These are phyloP conservation scores for Pleurotus tuber-regium DNA, from an alignment of 768 basidiomycete species.

Conservation along the genomic window DNA sequence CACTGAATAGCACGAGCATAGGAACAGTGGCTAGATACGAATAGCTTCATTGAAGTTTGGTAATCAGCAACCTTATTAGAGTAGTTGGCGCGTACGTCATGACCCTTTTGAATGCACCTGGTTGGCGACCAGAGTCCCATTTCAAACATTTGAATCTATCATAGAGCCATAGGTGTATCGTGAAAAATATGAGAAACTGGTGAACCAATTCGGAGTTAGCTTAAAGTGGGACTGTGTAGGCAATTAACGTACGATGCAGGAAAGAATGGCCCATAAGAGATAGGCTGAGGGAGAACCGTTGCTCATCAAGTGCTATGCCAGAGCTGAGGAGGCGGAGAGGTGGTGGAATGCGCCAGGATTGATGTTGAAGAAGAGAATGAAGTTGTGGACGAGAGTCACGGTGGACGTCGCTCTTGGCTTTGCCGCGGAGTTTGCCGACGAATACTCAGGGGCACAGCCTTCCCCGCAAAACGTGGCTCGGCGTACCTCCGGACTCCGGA, in stretches of 20 bases:
- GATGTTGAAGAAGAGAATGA: neutral
- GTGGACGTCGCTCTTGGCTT: neutral
- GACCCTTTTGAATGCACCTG: slow-evolving; percentile 82
- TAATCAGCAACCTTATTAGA: slow-evolving; percentile 14
- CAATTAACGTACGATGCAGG: slow-evolving; percentile 53
- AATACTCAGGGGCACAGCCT: neutral
- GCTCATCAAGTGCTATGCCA: slow-evolving; percentile 47
- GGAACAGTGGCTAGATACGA: slow-evolving; percentile 75
- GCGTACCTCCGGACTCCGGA: too few species aligned
- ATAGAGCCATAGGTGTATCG: slow-evolving; percentile 78
- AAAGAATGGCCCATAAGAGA: slow-evolving; percentile 73
- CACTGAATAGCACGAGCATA: slow-evolving; percentile 60
- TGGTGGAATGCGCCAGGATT: neutral
- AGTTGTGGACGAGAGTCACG: neutral
- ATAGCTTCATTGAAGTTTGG: slow-evolving; percentile 45
- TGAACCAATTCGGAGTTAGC: neutral
- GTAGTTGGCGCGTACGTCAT: slow-evolving; percentile 58
- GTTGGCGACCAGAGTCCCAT: slow-evolving; percentile 75
- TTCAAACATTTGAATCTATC: slow-evolving; percentile 72
- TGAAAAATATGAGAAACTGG: slow-evolving; percentile 68
- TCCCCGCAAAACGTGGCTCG: neutral
- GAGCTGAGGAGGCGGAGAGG: slow-evolving; percentile 4
- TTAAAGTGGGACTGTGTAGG: slow-evolving; percentile 4
- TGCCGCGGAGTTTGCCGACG: neutral
- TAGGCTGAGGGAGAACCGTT: slow-evolving; percentile 72